Evolutionary conservation across 768 basidiomycete species (phyloP), one percentile per base, ranked within the genome.

Genomic region (Suillus ampliporus): DNA sequence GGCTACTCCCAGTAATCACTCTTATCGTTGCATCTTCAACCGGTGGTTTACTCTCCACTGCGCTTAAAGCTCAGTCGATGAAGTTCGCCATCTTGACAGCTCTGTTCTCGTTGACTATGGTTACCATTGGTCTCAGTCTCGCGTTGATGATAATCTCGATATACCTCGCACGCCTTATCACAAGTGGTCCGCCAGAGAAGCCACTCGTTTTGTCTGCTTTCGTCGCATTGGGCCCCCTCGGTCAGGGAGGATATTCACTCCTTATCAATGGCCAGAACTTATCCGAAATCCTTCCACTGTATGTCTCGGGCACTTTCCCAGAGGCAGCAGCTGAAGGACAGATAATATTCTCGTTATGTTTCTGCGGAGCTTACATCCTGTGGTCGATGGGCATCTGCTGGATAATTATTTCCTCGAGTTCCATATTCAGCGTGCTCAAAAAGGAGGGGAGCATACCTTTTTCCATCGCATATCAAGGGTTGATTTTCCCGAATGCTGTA

Each of bases 321-420:
- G 70, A 74, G 54, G 66, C 71, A 14, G 59, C 69, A 21, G 66
- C 76, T 5, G 70, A 80, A 1, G 83, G 82, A 8, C 74, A 81
- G 57, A 75, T 80, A 53, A 67, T 84, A 34, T 79, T 79, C 69
- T 74, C 80, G 5, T 74, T 76, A 31, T 81, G 79, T 67, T 80
- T 85, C 67, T 79, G 79, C 69, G 74, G 72, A 7, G 80, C 84
- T 2, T 85, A 79, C 70, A 65, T 78, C 26, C 70, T 86, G 11
- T 86, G 84, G 82, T 81, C 82, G n/a, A 80, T 86, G 75, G 85
- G 84, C 1, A 74, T 84, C 57, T 79, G 80, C 44, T 86, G 85
- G 84, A 74, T 83, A 50, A 61, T 75, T 56, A 75, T 85, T 21
- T 80, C 83, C 3, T 38, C 81, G n/a, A 70, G 75, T 59, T 80